phyloP scores from a whole-genome alignment of 2,329 filamentous ascomycete species.

The Sarocladium oryzae region DNA sequence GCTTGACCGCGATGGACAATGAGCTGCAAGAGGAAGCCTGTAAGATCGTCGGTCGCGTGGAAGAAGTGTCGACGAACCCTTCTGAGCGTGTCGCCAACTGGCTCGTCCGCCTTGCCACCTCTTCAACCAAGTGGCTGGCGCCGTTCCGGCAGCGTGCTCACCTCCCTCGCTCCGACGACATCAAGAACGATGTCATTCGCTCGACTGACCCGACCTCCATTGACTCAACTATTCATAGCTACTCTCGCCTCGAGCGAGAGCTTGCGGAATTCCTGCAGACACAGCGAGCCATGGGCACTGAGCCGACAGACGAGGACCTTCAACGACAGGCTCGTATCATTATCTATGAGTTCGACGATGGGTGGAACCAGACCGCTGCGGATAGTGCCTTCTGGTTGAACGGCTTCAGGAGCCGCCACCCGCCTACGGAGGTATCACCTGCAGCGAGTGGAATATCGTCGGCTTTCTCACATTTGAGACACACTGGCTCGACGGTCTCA shows the following conservation, averaged over 20 bases:
- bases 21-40: constrained; percentile 56
- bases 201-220: constrained; percentile 49
- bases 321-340: constrained; percentile 53
- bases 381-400: constrained; percentile 49
- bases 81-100: constrained; percentile 48
- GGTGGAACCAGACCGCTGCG: constrained; percentile 57
- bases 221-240: constrained; percentile 54
- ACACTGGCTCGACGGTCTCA: background rate
- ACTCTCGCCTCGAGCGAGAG: constrained; percentile 49
- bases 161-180: constrained; percentile 50
- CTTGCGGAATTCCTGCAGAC: constrained; percentile 44
- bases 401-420: constrained; percentile 44
- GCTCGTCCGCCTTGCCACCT: constrained; percentile 45
- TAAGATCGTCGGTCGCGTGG: constrained; percentile 49
- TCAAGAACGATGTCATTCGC: constrained; percentile 39
- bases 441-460: constrained; percentile 4
- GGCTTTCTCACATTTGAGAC: background rate
- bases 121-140: constrained; percentile 47
- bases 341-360: constrained; percentile 56
- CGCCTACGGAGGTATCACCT: constrained; percentile 13
- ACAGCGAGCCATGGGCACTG: constrained; percentile 37
- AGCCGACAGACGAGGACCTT: constrained; percentile 47
- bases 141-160: constrained; percentile 50
- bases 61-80: constrained; percentile 42
- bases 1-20: constrained; percentile 52